Base-by-base conservation (phyloP, 106 monocot species). In the Platanthera guangdongensis region DNA sequence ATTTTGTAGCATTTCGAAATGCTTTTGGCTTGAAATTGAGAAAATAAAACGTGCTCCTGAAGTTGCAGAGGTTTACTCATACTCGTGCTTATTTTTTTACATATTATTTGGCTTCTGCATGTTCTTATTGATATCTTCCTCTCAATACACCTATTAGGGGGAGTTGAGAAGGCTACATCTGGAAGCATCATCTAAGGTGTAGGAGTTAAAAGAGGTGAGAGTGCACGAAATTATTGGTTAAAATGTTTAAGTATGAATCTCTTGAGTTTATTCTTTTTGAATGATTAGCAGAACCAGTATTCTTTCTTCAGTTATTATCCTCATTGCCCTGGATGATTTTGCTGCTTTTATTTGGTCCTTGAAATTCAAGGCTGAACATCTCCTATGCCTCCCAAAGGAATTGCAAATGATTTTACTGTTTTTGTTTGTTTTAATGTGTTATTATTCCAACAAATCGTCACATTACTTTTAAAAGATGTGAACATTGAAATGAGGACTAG, bases 141-240 rank as follows among this genome's bases (percentile, higher is more conserved):
- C 51, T 68, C 52, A 47, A 12, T 49, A 48, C 28, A 74, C 11
- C 74, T 81, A 9, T 48, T 67, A 91, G 91, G 91, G 88, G 55
- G 88, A 88, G 52, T 62, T 91, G 49, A 76, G 84, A 77, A 86
- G 74, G 76, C 53, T 63, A 74, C 85, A 86, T 15, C 50, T 88
- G 50, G 91, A 88, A 77, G 88, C 88, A 73, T 73, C 79, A 47
- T 75, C 85, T 59, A 91, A 91, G 68, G 75, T 65, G 50, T 84
- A 86, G 14, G 76, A 86, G 53, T 75, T 91, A 71, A 68, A 57
- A 22, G 84, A 91, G 88, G 91, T 86, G 19, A 84, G 47, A 48
- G 45, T 70, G 47, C 70, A 65, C 5, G 63, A 19, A 21, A 18
- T 19, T 25, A 19, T 21, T 0, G 8, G 52, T 53, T 53, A 53